A percentile compares a stretch with the other conserved stretches of the same genome.
Evolutionary conservation across 208 protist genomes (phyloP).

Genomic region (Plasmodiophora brassicae): DNA sequence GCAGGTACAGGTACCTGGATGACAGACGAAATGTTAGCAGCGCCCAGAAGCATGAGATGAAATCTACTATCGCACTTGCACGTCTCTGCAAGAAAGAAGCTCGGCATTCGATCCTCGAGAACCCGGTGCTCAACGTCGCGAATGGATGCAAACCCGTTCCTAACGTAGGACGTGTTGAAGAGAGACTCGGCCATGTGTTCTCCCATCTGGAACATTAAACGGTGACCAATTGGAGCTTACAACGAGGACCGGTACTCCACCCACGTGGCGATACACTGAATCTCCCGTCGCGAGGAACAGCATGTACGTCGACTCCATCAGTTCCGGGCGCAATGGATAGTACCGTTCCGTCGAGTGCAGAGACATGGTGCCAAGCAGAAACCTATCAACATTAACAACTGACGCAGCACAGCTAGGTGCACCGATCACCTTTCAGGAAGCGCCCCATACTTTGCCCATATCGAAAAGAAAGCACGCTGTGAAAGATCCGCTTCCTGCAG

Average conservation of each 20-base stretch:
- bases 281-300: conserved; percentile 50
- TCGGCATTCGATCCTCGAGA: conserved; percentile 54
- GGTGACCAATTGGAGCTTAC: neutral
- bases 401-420: neutral
- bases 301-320: conserved; percentile 52
- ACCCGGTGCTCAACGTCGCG: neutral
- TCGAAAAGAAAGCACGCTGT: neutral
- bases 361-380: conserved; percentile 4
- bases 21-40: too few relatives aligned
- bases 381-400: neutral
- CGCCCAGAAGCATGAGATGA: too few relatives aligned
- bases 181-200: neutral
- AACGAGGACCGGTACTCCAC: neutral
- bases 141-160: conserved; percentile 13
- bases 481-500: neutral
- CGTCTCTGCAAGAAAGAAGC: conserved; percentile 59
- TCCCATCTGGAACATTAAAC: neutral
- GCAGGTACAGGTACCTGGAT: conserved; percentile 34
- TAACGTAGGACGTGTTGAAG: conserved; percentile 32
- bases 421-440: conserved; percentile 7
- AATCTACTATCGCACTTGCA: conserved; percentile 63
- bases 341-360: conserved; percentile 40
- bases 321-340: conserved; percentile 59
- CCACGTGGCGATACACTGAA: neutral
- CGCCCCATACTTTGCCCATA: conserved; percentile 21